Conservation (phyloP, 441 rosid species). For the Melastoma candidum region DNA sequence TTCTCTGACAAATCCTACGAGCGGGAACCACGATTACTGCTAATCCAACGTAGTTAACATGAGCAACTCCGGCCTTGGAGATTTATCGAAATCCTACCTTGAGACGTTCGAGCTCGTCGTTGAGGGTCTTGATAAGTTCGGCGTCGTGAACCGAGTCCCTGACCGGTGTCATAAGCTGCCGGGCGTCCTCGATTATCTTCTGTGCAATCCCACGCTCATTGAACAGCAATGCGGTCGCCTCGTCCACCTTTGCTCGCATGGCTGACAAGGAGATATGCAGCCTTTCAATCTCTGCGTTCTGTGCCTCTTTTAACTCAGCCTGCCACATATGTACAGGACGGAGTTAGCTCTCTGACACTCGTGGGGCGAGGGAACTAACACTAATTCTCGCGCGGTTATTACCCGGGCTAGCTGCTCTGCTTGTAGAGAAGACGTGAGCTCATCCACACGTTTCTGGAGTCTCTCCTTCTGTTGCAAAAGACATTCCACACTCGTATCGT, state of each 20-base stretch:
- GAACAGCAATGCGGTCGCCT: constrained; percentile 22
- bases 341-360: no score
- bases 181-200: constrained; percentile 22
- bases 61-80: no score
- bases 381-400: background rate
- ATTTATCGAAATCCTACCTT: constrained; percentile 33
- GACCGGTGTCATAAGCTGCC: constrained; percentile 22
- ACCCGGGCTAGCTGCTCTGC: constrained; percentile 8
- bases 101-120: constrained; percentile 40
- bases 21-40: no score
- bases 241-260: constrained; percentile 22
- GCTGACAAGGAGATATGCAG: constrained; percentile 21
- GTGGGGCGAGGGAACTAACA: no score
- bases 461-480: constrained; percentile 1
- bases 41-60: no score
- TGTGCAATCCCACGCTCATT: constrained; percentile 27
- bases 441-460: constrained; percentile 12
- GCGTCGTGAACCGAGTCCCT: constrained; percentile 23
- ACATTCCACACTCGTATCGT: background rate
- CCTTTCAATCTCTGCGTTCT: constrained; percentile 20
- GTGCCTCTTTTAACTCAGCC: constrained; percentile 22
- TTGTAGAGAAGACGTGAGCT: constrained; percentile 10
- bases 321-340: background rate
- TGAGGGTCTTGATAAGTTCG: constrained; percentile 32
- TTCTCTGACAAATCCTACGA: constrained; percentile 43